Percentiles rank a stretch among this genome's conserved stretches.
These are phyloP conservation scores for Xerophyta viscosa DNA, from an alignment of 106 monocot genomes.

Conservation along the genomic window DNA sequence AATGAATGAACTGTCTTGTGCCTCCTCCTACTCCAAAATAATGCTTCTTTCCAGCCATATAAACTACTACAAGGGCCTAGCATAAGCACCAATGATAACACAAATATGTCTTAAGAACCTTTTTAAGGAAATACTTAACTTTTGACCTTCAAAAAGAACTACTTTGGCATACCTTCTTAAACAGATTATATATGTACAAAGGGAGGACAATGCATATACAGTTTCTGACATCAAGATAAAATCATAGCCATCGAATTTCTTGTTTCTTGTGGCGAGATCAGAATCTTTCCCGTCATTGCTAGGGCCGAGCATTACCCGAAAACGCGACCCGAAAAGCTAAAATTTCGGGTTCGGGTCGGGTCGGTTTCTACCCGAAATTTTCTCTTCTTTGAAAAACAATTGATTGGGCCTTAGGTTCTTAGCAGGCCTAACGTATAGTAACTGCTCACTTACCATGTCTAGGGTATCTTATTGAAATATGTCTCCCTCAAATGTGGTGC, in stretches of 20 bases:
- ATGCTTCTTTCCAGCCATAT: conserved; percentile 95
- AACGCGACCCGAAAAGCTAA: no score
- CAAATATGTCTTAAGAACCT: background rate
- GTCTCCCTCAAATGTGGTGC: no score
- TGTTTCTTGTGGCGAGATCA: background rate
- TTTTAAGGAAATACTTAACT: no score
- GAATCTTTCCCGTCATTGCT: conserved; percentile 31
- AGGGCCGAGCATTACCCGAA: no score
- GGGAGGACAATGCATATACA: conserved; percentile 58
- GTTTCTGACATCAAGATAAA: conserved; percentile 95
- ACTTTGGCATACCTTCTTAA: conserved; percentile 60
- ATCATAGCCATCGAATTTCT: conserved; percentile 52
- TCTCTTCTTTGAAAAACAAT: conserved; percentile 91
- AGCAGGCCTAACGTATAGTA: no score
- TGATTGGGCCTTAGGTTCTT: no score
- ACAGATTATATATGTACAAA: conserved; percentile 53
- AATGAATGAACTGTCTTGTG: conserved; percentile 70
- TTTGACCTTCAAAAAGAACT: conserved; percentile 51
- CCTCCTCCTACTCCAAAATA: conserved; percentile 99
- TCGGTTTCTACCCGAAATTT: conserved; percentile 96
- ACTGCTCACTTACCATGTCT: no score
- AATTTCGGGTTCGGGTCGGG: conserved; percentile 74
- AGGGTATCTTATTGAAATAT: no score
- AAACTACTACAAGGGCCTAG: conserved; percentile 76
- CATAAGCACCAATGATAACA: conserved; percentile 1